Evolutionary conservation across 768 basidiomycete species (phyloP).

Genomic region (Lactifluus pinguis): DNA sequence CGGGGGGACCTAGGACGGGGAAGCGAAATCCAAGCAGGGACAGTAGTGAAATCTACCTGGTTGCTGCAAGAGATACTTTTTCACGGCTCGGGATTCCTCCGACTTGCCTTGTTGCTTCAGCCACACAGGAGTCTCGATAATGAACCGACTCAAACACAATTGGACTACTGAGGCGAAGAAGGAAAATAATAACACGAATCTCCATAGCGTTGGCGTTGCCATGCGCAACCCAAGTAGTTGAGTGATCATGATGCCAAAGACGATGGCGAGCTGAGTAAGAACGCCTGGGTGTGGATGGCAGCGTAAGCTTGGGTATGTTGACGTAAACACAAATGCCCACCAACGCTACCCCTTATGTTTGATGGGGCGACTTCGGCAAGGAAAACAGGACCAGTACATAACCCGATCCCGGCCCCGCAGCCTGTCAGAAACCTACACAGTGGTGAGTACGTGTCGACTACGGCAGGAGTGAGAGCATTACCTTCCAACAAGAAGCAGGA

Average conservation of each 20-base stretch:
- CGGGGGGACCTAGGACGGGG: conserved; percentile 22
- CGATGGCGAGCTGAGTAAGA: conserved; percentile 73
- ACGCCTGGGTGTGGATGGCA: conserved; percentile 40
- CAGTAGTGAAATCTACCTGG: conserved; percentile 7
- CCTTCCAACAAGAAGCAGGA: conserved; percentile 58
- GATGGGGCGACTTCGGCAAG: conserved; percentile 79
- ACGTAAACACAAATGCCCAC: conserved; percentile 30
- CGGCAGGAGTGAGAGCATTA: conserved; percentile 24
- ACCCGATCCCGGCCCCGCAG: conserved; percentile 59
- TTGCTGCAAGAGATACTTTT: conserved; percentile 35
- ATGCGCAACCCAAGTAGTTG: conserved; percentile 67
- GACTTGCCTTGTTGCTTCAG: conserved; percentile 40
- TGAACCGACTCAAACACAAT: conserved; percentile 40
- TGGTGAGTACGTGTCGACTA: not conserved
- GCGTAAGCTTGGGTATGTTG: not conserved
- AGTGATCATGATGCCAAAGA: conserved; percentile 80
- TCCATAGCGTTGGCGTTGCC: conserved; percentile 65
- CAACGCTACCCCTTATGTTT: conserved; percentile 64
- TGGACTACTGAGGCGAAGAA: conserved; percentile 47
- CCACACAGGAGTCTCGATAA: conserved; percentile 70
- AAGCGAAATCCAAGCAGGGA: not conserved
- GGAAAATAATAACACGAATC: conserved; percentile 59
- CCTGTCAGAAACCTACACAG: conserved; percentile 50
- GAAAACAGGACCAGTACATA: conserved; percentile 78
- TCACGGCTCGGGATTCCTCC: conserved; percentile 39